phyloP scores from a whole-genome alignment of 306 rosid species.

The Trichosanthes truncata region DNA sequence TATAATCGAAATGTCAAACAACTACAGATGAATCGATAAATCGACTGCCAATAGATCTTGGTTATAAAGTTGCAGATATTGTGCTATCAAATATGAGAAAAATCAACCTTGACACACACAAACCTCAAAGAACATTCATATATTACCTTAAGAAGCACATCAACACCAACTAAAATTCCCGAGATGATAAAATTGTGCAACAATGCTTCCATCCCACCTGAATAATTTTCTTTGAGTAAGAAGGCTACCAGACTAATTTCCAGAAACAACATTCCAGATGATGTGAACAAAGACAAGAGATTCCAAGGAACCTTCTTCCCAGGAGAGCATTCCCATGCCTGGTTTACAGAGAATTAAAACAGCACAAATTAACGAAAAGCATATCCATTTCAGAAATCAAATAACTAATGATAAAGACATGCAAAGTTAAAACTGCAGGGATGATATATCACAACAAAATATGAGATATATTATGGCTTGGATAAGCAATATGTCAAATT shows the following conservation, averaged over 20 bases:
- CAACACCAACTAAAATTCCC: constrained; percentile 47
- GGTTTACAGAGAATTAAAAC: constrained; percentile 15
- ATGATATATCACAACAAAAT: not conserved
- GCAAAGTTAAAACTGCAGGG: not conserved
- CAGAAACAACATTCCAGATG: constrained; percentile 51
- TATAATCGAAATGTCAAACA: not conserved
- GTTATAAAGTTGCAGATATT: not conserved
- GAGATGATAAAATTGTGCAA: constrained; percentile 37
- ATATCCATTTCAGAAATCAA: not conserved
- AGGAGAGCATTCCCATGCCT: constrained; percentile 66
- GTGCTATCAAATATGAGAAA: not conserved
- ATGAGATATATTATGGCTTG: not conserved
- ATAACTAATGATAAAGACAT: not conserved
- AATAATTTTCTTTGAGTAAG: constrained; percentile 49
- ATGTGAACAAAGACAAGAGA: constrained; percentile 46
- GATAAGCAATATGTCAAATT: not conserved
- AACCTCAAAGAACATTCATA: not conserved
- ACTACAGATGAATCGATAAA: not conserved
- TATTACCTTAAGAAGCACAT: constrained; percentile 59
- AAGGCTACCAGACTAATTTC: constrained; percentile 64
- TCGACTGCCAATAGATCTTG: not conserved
- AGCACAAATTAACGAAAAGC: not conserved
- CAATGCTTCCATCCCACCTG: constrained; percentile 44
- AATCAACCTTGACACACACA: not conserved
- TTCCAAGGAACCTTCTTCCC: constrained; percentile 60